Conservation (phyloP, 768 basidiomycete species). For the Leucosporidium creatinivorum region DNA sequence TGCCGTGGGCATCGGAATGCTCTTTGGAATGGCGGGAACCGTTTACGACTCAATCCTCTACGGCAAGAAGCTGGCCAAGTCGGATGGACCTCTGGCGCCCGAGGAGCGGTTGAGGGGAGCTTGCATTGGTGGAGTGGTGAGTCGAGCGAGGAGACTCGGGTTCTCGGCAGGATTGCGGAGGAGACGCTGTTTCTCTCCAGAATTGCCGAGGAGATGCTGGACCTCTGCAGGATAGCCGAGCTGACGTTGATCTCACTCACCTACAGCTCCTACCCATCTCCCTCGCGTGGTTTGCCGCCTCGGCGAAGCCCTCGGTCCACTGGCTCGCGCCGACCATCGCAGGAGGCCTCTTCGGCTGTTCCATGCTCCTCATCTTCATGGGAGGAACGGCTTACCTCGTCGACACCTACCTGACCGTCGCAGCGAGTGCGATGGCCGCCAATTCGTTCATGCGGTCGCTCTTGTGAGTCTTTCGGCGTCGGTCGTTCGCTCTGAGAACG, state of each 20-base stretch:
- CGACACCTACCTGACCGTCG: constrained; percentile 34
- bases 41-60: constrained; percentile 42
- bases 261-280: background rate
- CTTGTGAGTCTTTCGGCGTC: constrained; percentile 31
- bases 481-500: too few species aligned
- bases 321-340: constrained; percentile 64
- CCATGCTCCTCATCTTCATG: constrained; percentile 56
- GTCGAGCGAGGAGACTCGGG: too few species aligned
- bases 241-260: too few species aligned
- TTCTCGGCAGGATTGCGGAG: too few species aligned
- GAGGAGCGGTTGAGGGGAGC: constrained; percentile 44
- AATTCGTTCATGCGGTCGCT: constrained; percentile 38
- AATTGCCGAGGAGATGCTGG: too few species aligned
- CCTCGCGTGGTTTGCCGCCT: background rate
- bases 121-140: constrained; percentile 41
- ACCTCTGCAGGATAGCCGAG: too few species aligned
- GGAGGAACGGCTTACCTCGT: constrained; percentile 8
- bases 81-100: constrained; percentile 41
- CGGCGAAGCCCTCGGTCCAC: constrained; percentile 43
- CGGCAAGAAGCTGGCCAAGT: constrained; percentile 36
- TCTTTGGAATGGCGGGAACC: constrained; percentile 24
- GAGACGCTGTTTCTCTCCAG: too few species aligned
- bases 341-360: constrained; percentile 58
- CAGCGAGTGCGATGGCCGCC: constrained; percentile 37
- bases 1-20: constrained; percentile 40